These are phyloP conservation scores for Yarrowia sp. DNA, from an alignment of 805 yeast species.

Conservation along the genomic window DNA sequence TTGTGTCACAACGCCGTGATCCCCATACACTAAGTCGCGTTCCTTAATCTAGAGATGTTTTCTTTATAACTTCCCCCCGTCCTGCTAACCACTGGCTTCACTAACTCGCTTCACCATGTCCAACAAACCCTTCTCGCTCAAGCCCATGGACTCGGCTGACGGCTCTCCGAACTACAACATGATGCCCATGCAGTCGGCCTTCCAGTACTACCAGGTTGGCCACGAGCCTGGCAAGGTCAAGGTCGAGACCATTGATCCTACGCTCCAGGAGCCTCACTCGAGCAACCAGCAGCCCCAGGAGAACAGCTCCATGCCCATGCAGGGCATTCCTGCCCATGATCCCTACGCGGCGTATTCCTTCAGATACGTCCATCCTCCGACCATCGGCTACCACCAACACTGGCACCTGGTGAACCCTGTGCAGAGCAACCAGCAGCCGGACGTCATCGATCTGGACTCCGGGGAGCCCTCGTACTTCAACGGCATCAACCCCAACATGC, in stretches of 20 bases:
- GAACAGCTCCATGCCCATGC: background rate
- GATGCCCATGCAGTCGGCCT: background rate
- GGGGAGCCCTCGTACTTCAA: background rate
- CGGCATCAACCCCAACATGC: constrained; percentile 3
- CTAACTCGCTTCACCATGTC: background rate
- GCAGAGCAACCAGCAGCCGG: background rate
- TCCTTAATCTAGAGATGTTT: background rate
- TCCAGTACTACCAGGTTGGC: constrained; percentile 1
- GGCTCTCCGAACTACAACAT: background rate
- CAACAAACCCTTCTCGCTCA: background rate
- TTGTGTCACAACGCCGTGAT: background rate
- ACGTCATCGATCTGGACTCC: background rate
- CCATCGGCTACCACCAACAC: background rate
- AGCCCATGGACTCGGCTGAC: background rate
- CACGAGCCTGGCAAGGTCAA: background rate
- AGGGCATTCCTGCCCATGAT: constrained; percentile 5
- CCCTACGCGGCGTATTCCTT: constrained; percentile 10
- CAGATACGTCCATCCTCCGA: constrained; percentile 14
- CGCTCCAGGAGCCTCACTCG: background rate
- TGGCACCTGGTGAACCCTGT: background rate
- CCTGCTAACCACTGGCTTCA: background rate
- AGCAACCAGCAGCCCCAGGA: background rate
- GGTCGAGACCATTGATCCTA: background rate
- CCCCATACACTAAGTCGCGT: background rate
- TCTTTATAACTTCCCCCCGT: background rate